Evolutionary conservation across 2,329 filamentous ascomycete genomes (phyloP), one percentile per base, ranked within the genome.

Genomic region (Exserohilum turcica): DNA sequence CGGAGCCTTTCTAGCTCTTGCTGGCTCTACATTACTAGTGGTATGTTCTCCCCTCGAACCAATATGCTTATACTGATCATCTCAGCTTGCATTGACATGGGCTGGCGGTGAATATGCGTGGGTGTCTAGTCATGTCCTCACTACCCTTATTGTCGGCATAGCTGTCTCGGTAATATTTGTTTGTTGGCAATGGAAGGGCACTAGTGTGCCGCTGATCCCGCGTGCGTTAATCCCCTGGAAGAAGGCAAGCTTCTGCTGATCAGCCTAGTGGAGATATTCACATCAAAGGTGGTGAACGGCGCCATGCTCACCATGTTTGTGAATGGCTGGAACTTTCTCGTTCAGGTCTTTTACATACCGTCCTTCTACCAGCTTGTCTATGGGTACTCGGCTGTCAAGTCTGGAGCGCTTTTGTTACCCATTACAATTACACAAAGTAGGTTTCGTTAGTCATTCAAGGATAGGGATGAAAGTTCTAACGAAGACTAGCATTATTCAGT

Each of bases 281-380:
- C 45, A 6, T 57, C 52, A 7, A 58, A 47, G 43, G 35, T 65
- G 5, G 60, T 65, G 1, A 65, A 63, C 18, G 62, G 62, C 3
- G 60, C 62, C 1, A 16, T 38, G 19, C 21, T 61, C 29, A 68
- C 66, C 60, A 84, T 80, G 65, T 83, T 88, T 59, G 71, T 89
- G 19, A 79, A 86, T 19, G 85, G 86, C 5, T 77, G 82, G 33
- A 80, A 82, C 1, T 87, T 86, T 58, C 84, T 86, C 54, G 76
- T 80, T 2, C 80, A 81, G 49, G 68, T 87, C 1, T 87, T 86
- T 68, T 87, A 84, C 60, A 68, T 88, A 3, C 85, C 85, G 0
- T 73, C 86, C 0, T 88, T 86, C 67, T 82, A 84, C 36, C 84
- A 87, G 59, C 85, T 86, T 46, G 82, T 80, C 2, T 77, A 79